Percentiles rank a stretch among this genome's conserved stretches.
Conservation (phyloP, 768 basidiomycete species). For the Suillus variegatus region DNA sequence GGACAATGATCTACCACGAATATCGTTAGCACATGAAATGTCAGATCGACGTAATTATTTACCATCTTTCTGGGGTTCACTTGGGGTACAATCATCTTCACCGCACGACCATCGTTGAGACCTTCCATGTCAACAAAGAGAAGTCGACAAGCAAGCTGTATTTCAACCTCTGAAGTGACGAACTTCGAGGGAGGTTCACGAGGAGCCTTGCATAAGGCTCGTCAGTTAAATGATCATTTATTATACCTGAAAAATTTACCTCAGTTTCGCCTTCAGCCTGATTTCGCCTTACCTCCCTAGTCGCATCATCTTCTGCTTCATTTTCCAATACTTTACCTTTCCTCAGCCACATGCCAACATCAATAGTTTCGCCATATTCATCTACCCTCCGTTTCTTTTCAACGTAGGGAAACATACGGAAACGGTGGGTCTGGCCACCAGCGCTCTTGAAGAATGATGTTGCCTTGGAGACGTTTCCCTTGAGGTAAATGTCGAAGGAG, state of each 20-base stretch:
- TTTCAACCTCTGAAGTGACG: slow-evolving; percentile 69
- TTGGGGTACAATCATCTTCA: slow-evolving; percentile 95
- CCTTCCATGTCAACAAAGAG: slow-evolving; percentile 97
- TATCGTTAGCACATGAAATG: neutral
- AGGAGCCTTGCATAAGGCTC: slow-evolving; percentile 57
- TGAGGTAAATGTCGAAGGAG: slow-evolving; percentile 96
- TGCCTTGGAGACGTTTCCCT: slow-evolving; percentile 89
- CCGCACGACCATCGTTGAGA: slow-evolving; percentile 92
- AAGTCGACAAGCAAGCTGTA: slow-evolving; percentile 83
- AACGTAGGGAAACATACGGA: slow-evolving; percentile 96
- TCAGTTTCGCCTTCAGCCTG: slow-evolving; percentile 77
- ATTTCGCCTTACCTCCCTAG: slow-evolving; percentile 67
- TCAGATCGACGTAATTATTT: slow-evolving; percentile 19
- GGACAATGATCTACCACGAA: slow-evolving; percentile 76
- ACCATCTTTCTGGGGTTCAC: slow-evolving; percentile 97
- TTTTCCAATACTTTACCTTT: slow-evolving; percentile 91
- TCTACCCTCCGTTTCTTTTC: slow-evolving; percentile 93
- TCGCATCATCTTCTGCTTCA: slow-evolving; percentile 81
- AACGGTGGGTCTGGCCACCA: slow-evolving; percentile 72
- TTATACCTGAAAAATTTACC: slow-evolving; percentile 41
- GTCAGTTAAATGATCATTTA: slow-evolving; percentile 10
- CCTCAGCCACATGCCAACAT: slow-evolving; percentile 94
- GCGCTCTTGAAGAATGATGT: slow-evolving; percentile 86
- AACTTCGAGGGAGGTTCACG: slow-evolving; percentile 93
- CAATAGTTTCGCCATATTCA: slow-evolving; percentile 93